These are phyloP conservation scores for Saccharomycopsis fibuligera DNA, from an alignment of 805 yeast genomes.

Conservation along the genomic window DNA sequence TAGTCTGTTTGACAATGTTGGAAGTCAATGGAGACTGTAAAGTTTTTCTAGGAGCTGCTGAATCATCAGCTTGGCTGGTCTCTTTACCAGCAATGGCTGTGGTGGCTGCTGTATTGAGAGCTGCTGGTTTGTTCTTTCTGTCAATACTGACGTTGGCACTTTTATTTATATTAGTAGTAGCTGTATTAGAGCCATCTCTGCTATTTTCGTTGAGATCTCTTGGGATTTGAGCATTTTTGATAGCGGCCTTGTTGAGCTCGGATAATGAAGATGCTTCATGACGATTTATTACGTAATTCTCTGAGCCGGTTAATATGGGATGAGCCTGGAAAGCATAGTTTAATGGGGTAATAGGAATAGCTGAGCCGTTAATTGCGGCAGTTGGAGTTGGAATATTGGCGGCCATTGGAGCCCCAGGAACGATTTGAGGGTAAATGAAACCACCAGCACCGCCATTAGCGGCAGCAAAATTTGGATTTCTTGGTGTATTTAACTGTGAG, in stretches of 20 bases:
- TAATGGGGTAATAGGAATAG: constrained; percentile 19
- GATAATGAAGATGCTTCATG: constrained; percentile 8
- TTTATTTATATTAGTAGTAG: background rate
- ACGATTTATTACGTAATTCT: constrained; percentile 18
- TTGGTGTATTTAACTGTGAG: constrained; percentile 7
- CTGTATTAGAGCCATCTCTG: too few species aligned
- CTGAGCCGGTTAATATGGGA: constrained; percentile 7
- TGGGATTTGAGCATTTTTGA: background rate
- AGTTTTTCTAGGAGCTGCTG: constrained; percentile 10
- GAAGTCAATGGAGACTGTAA: constrained; percentile 17
- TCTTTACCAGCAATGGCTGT: background rate
- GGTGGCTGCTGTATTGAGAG: constrained; percentile 2
- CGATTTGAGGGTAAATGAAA: background rate
- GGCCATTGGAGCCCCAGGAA: constrained; percentile 10
- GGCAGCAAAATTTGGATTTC: constrained; percentile 3
- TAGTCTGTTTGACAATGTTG: constrained; percentile 19
- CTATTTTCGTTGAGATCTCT: background rate
- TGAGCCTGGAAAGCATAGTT: constrained; percentile 14
- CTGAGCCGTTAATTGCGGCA: background rate
- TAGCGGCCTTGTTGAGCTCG: constrained; percentile 4
- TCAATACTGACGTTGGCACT: background rate
- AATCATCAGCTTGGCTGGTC: background rate
- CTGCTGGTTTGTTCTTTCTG: background rate
- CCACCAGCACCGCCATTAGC: background rate
- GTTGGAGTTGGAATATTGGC: constrained; percentile 6